Percentiles rank a stretch among this genome's conserved stretches.
These are phyloP conservation scores for Metrosideros polymorpha DNA, from an alignment of 441 rosid species.

Conservation along the genomic window DNA sequence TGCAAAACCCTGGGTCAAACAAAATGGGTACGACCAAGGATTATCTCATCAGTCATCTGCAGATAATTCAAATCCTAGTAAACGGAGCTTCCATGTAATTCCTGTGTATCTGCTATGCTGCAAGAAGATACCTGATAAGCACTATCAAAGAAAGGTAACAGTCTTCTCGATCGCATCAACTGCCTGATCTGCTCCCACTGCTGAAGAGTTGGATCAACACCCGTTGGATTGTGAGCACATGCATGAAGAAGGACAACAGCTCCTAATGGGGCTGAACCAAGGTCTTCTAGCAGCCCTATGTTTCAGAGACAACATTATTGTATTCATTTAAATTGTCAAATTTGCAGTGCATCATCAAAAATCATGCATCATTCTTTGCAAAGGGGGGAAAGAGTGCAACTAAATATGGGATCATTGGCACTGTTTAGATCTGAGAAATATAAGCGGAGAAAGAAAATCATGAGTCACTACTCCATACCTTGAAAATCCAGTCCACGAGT, in stretches of 20 bases:
- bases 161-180: conserved; percentile 10
- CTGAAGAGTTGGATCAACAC: conserved; percentile 19
- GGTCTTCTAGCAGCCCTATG: conserved; percentile 16
- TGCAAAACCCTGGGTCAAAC: conserved; percentile 59
- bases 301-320: background rate
- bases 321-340: background rate
- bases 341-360: background rate
- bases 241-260: conserved; percentile 20
- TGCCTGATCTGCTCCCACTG: conserved; percentile 22
- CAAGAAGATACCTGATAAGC: conserved; percentile 15
- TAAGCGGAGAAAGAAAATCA: background rate
- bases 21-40: background rate
- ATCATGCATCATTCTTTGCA: background rate
- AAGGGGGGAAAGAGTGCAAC: background rate
- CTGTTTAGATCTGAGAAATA: background rate
- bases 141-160: conserved; percentile 20
- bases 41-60: background rate
- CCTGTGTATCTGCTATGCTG: background rate
- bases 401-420: background rate
- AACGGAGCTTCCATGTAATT: background rate
- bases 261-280: conserved; percentile 13
- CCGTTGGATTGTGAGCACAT: conserved; percentile 21
- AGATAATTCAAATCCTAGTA: background rate
- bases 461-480: background rate
- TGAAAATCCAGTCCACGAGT: conserved; percentile 15